A percentile compares a stretch with the other conserved stretches of the same genome.
phyloP scores from a whole-genome alignment of 2,329 filamentous ascomycete genomes.

The Penicillium sp. region DNA sequence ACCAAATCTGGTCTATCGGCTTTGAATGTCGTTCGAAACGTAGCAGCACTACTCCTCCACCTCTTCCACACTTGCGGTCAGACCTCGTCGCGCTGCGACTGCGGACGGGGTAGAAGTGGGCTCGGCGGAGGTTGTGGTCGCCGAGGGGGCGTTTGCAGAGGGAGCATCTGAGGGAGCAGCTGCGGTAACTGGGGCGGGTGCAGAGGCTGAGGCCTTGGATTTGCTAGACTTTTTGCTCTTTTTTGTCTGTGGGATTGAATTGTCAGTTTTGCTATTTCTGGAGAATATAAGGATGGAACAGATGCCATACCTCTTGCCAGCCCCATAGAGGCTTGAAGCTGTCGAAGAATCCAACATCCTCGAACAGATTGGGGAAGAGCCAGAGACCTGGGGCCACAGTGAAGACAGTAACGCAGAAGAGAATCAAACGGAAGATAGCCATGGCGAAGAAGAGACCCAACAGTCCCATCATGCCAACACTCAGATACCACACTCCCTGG shows the following conservation, averaged over 20 bases:
- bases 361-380: slow-evolving; percentile 97
- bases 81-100: slow-evolving; percentile 37
- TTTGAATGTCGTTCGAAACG: not conserved
- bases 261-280: not conserved
- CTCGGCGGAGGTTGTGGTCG: slow-evolving; percentile 39
- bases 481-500: slow-evolving; percentile 94
- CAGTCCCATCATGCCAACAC: slow-evolving; percentile 86
- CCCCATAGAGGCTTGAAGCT: slow-evolving; percentile 95
- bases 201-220: slow-evolving; percentile 3
- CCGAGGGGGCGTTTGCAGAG: slow-evolving; percentile 22
- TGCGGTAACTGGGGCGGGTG: not conserved
- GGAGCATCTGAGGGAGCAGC: slow-evolving; percentile 3
- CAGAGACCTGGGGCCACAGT: slow-evolving; percentile 82
- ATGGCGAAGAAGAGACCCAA: slow-evolving; percentile 94
- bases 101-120: slow-evolving; percentile 32
- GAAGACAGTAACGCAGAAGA: slow-evolving; percentile 93
- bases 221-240: slow-evolving; percentile 43
- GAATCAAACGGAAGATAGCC: slow-evolving; percentile 92
- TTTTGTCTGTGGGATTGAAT: slow-evolving; percentile 31
- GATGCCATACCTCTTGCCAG: slow-evolving; percentile 84
- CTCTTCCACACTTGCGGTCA: slow-evolving; percentile 48
- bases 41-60: slow-evolving; percentile 37
- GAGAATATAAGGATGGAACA: not conserved
- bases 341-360: slow-evolving; percentile 97
- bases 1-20: not conserved